Percentiles rank a stretch among this genome's conserved stretches.
Conservation (phyloP, 148 eudicot species). For the Drosera capensis region DNA sequence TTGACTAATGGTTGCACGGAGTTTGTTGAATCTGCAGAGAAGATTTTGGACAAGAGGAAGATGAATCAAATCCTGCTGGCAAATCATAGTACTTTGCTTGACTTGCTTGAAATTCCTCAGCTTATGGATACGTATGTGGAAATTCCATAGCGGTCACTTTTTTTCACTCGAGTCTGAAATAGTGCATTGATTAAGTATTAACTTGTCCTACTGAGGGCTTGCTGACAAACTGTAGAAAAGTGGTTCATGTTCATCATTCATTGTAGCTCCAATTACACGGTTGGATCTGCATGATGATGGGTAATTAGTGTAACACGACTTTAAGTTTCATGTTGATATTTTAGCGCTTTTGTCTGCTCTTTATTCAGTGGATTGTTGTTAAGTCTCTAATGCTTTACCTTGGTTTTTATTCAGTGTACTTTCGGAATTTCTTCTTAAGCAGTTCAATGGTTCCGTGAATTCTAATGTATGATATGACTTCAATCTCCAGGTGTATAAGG, state of each 20-base stretch:
- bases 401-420: too few species aligned
- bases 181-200: neutral
- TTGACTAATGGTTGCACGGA: slow-evolving; percentile 90
- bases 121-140: slow-evolving; percentile 98
- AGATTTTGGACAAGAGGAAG: slow-evolving; percentile 85
- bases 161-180: neutral
- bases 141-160: neutral
- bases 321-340: too few species aligned
- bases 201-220: too few species aligned
- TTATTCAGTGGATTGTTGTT: too few species aligned
- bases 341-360: too few species aligned
- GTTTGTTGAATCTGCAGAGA: slow-evolving; percentile 80
- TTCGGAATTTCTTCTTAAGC: neutral
- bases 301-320: too few species aligned
- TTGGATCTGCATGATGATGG: too few species aligned
- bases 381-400: neutral
- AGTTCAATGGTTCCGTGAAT: neutral
- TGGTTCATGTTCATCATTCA: too few species aligned
- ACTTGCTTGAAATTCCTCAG: slow-evolving; percentile 99
- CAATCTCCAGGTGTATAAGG: slow-evolving; percentile 66
- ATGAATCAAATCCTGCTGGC: slow-evolving; percentile 85
- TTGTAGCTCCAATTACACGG: too few species aligned
- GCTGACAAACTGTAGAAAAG: too few species aligned
- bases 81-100: slow-evolving; percentile 95
- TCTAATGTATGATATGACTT: neutral